A percentile compares a stretch with the other conserved stretches of the same genome.
Evolutionary conservation across 2,329 filamentous ascomycete species (phyloP).

Genomic region (Aspergillus fumigatus): DNA sequence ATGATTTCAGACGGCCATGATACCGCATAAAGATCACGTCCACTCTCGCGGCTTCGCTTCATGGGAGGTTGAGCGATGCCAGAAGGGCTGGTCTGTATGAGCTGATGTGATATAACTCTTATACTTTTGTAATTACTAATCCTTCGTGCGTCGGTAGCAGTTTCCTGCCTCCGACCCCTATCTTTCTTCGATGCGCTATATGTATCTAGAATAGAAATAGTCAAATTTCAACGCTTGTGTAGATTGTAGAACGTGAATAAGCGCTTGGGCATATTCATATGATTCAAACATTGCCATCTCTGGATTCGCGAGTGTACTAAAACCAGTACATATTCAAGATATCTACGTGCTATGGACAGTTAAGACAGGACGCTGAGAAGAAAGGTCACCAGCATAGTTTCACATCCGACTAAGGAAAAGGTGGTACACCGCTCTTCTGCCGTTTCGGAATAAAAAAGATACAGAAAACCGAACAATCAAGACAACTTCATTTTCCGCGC

Average conservation of each 20-base stretch:
- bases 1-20: conserved; percentile 1
- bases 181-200: neutral
- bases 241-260: neutral
- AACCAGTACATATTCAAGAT: conserved; percentile 13
- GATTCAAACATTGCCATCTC: neutral
- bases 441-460: neutral
- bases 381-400: neutral
- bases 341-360: conserved; percentile 14
- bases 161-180: neutral
- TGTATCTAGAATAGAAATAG: neutral
- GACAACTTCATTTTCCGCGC: conserved; percentile 17
- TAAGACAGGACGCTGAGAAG: neutral
- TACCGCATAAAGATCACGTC: neutral
- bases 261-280: neutral
- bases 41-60: neutral
- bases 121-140: conserved; percentile 9
- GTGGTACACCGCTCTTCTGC: neutral
- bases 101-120: conserved; percentile 1
- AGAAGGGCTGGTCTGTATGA: neutral
- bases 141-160: neutral
- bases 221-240: neutral
- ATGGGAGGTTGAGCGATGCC: neutral
- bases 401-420: neutral
- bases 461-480: neutral
- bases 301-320: neutral